Evolutionary conservation across 345 rosid genomes (phyloP).

Genomic region (Syzygium aromaticum): DNA sequence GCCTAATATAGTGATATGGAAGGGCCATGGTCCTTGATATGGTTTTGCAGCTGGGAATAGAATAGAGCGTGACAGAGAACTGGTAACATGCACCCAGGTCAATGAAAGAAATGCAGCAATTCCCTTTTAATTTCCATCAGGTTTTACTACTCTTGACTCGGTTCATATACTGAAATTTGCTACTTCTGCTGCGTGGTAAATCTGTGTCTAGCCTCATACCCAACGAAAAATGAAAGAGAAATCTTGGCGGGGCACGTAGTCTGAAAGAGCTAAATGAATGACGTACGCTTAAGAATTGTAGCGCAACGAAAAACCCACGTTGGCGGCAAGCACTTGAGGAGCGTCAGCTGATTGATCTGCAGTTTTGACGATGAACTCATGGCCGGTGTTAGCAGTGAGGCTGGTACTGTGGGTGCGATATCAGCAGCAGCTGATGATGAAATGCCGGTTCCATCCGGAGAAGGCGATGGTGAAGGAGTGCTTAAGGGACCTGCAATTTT

Average conservation of each 20-base stretch:
- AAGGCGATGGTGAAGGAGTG: background rate
- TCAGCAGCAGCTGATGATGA: background rate
- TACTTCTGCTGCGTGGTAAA: background rate
- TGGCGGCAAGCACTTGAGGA: background rate
- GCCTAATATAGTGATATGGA: background rate
- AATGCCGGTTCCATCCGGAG: background rate
- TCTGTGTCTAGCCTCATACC: background rate
- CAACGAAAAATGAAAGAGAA: background rate
- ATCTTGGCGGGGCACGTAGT: background rate
- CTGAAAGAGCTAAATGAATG: background rate
- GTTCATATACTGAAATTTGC: background rate
- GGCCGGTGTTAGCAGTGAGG: background rate
- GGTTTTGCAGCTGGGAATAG: background rate
- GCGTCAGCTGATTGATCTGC: background rate
- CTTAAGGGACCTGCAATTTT: background rate
- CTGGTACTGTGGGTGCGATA: background rate
- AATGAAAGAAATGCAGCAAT: background rate
- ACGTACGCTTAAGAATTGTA: background rate
- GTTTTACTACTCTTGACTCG: background rate
- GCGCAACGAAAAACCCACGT: background rate
- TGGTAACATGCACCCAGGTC: background rate
- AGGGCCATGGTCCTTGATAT: background rate
- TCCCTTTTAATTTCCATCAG: background rate
- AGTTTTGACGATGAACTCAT: background rate
- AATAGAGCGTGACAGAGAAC: background rate